Base-by-base conservation (phyloP, 768 basidiomycete species). In the Porphyrellus cyaneotinctus region DNA sequence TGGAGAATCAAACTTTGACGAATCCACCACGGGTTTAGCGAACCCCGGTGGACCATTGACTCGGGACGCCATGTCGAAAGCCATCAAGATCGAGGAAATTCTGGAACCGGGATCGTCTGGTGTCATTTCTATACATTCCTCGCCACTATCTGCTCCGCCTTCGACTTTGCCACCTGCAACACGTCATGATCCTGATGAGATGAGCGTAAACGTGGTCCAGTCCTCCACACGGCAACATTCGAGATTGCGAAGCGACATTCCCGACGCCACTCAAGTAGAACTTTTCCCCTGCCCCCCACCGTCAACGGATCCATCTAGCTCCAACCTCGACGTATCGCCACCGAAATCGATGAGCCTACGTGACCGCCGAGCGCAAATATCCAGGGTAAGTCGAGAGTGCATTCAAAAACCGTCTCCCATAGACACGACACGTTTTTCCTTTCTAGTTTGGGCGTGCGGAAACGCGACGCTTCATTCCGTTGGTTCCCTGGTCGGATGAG, bases 401-500 rank as follows among this genome's bases (percentile, higher is more conserved):
- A 12, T 42, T n/a, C 24, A 12, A 37, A 11, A 37, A 14, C 39
- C 13, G 2, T 23, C 14, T 8, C 17, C 13, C 14, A 10, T 22
- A n/a, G 17, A 20, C 31, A 23, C 39, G 31, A 41, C 6, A 6
- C 22, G 10, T 31, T 7, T 52, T 44, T 30, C 30, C n/a, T 39
- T 52, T 58, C 38, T 56, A 69, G 67, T 51, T 61, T 52, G 59
- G 63, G 36, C 64, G 58, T 39, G 46, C 60, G 18, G 62, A 63
- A 35, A 60, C 66, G 15, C 69, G 61, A 50, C 67, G 64, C 8
- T 64, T 66, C 33, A 64, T 68, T 13, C 54, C 67, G 43, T 43
- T 70, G 48, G 59, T 56, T 44, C 60, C 68, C 30, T 69, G 69
- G 45, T 69, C 68, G 45, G 68, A 70, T 45, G 67, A 68, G 20